These are phyloP conservation scores for Cornus florida DNA, from an alignment of 148 eudicot genomes.

Conservation along the genomic window DNA sequence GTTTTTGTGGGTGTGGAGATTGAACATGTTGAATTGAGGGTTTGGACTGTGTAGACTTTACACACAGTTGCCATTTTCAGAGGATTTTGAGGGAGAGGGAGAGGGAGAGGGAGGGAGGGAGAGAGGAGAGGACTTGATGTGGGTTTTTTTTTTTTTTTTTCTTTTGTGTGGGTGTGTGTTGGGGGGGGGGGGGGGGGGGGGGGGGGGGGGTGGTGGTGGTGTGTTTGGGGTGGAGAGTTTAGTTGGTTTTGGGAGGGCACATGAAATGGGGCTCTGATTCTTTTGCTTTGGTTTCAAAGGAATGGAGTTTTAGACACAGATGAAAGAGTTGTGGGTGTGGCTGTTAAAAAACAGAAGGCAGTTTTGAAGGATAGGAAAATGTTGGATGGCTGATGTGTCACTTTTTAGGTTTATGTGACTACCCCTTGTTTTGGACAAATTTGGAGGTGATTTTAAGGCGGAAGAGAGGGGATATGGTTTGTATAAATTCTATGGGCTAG, in stretches of 20 bases:
- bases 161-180: too few relatives aligned
- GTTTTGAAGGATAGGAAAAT: not conserved
- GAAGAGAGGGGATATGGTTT: conserved; percentile 11
- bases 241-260: not conserved
- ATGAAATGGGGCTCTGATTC: not conserved
- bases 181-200: too few relatives aligned
- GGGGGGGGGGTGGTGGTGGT: too few relatives aligned
- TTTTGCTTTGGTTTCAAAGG: not conserved
- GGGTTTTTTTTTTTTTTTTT: not conserved
- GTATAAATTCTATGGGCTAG: not conserved
- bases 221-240: too few relatives aligned
- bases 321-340: not conserved
- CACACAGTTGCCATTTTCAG: conserved; percentile 41
- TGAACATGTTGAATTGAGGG: conserved; percentile 35
- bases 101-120: not conserved
- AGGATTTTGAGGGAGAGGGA: not conserved
- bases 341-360: not conserved
- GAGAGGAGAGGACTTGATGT: not conserved
- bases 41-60: conserved; percentile 63
- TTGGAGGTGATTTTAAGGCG: conserved; percentile 22
- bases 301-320: not conserved
- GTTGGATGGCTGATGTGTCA: not conserved
- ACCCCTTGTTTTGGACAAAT: conserved; percentile 30
- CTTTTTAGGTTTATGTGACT: conserved; percentile 28
- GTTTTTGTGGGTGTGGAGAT: conserved; percentile 42